phyloP scores from a whole-genome alignment of 805 yeast species.

The Metschnikowia lochheadii region DNA sequence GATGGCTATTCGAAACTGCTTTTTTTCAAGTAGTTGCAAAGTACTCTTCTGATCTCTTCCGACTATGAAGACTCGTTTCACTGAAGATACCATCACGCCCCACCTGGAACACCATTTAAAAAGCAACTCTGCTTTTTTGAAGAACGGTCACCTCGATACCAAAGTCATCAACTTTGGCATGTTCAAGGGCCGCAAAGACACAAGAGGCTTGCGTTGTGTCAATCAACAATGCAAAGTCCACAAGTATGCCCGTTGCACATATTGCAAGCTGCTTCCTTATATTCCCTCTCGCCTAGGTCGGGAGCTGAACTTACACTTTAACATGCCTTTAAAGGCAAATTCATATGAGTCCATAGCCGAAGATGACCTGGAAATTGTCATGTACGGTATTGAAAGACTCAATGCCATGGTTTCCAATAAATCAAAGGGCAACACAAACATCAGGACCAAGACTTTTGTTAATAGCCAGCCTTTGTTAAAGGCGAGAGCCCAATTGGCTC shows the following conservation, averaged over 20 bases:
- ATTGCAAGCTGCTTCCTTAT: constrained; percentile 15
- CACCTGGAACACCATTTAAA: background rate
- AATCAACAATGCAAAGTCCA: constrained; percentile 11
- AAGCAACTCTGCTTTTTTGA: background rate
- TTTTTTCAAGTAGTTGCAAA: background rate
- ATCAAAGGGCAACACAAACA: background rate
- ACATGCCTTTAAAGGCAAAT: background rate
- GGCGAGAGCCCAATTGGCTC: constrained; percentile 10
- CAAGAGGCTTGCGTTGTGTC: constrained; percentile 19
- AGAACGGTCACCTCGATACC: background rate
- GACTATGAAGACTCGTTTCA: background rate
- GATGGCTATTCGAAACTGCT: constrained; percentile 1
- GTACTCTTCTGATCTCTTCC: background rate
- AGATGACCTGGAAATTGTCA: background rate
- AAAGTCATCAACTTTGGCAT: constrained; percentile 14
- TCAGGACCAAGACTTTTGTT: constrained; percentile 1
- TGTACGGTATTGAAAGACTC: background rate
- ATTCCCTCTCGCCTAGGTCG: constrained; percentile 12
- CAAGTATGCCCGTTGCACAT: constrained; percentile 10
- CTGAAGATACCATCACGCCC: background rate
- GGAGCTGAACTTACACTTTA: background rate
- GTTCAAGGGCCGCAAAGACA: constrained; percentile 21
- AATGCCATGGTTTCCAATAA: background rate
- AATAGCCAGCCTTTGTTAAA: constrained; percentile 10
- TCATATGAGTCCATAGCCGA: background rate